Conservation (phyloP, 352 stramenopile species). For the Phytophthora sp. region DNA sequence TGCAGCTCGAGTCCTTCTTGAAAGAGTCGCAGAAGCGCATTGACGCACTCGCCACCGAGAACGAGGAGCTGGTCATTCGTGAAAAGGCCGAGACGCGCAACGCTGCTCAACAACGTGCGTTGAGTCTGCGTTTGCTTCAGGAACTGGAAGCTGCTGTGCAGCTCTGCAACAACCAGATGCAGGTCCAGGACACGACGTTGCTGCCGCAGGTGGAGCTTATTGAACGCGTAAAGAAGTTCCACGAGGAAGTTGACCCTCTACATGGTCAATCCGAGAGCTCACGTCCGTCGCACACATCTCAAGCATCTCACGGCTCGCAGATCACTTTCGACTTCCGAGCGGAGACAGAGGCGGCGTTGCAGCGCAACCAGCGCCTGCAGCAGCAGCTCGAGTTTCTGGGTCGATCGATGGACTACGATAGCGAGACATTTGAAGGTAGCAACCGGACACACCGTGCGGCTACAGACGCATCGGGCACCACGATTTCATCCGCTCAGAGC, state of each 20-base stretch:
- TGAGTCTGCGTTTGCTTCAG: constrained; percentile 72
- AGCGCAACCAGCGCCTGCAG: constrained; percentile 69
- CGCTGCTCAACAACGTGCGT: constrained; percentile 51
- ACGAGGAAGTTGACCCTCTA: constrained; percentile 49
- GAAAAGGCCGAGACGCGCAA: constrained; percentile 75
- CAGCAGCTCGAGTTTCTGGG: constrained; percentile 69
- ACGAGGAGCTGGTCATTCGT: constrained; percentile 65
- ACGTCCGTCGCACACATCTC: constrained; percentile 18
- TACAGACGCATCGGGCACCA: constrained; percentile 54
- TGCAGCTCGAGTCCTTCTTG: constrained; percentile 77
- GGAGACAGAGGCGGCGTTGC: constrained; percentile 62
- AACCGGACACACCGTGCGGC: constrained; percentile 37
- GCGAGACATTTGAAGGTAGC: constrained; percentile 1
- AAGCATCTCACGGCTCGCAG: neutral
- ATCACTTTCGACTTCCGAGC: constrained; percentile 53
- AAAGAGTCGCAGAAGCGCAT: constrained; percentile 84
- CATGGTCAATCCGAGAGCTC: constrained; percentile 28
- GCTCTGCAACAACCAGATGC: constrained; percentile 65
- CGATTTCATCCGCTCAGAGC: constrained; percentile 33
- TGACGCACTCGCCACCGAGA: constrained; percentile 64
- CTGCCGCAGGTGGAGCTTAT: constrained; percentile 77
- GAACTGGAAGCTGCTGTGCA: constrained; percentile 79
- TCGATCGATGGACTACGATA: constrained; percentile 59
- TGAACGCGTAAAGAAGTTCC: constrained; percentile 74
- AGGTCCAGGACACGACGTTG: constrained; percentile 56